Evolutionary conservation across 2,329 filamentous ascomycete species (phyloP), one percentile per base, ranked within the genome.

Genomic region (Verticillium nonalfalfae): DNA sequence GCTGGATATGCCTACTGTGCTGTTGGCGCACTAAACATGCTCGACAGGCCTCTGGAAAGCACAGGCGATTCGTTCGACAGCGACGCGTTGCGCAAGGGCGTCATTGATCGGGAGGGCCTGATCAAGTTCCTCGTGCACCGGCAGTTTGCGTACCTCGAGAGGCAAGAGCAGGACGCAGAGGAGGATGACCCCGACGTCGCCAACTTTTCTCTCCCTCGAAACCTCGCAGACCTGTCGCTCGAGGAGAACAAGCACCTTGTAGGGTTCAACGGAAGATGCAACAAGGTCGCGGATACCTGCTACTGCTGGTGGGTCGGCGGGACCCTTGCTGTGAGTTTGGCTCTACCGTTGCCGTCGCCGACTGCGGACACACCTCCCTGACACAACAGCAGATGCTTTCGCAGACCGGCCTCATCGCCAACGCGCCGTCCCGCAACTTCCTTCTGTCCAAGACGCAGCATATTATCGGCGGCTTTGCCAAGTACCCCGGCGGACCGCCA

Each of bases 281-380:
- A 97, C 78, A 99, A 99, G 74, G 83, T 88, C 57, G 90, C 91
- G 10, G 95, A 99, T 75, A 98, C 95, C 0, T 99, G 95, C 76
- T 99, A 99, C 74, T 89, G 87, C 26, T 99, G 94, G 81, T 99
- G 95, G 95, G 91, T 91, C 0, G 82, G 83, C 4, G 92, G 86
- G 1, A 86, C 92, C 1, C 71, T 85, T 1, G 68, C 71, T 59
- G 78, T 82, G 69, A 64, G 74, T 58, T 72, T 39, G 9, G 15
- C 21, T 9, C 26, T 26, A 26, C 26, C 26, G 26, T 26, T 26
- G 26, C 26, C 26, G 26, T 26, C 26, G 4, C 26, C 4, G 26
- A 26, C 26, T 4, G 26, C 26, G 26, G 26, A 26, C 26, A 26
- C 26, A 26, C 26, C 26, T 26, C 26, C 26, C 26, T 26, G 26